Conservation (phyloP, 169 alveolate species). For the Theileria equi region DNA sequence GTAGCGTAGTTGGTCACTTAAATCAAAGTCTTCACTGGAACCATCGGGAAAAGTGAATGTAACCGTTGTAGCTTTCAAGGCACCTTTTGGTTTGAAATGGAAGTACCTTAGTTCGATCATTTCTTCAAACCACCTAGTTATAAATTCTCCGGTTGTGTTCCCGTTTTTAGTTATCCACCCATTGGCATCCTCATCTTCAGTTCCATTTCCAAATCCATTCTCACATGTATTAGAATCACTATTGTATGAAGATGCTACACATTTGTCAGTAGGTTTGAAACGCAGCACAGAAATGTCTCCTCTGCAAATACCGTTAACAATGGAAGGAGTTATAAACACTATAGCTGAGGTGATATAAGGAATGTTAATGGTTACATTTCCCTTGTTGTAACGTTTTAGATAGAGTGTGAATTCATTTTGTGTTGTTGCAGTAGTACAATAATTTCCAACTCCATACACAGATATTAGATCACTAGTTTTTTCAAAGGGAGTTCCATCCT, state of each 20-base stretch:
- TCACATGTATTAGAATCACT: conserved; percentile 17
- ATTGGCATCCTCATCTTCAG: conserved; percentile 1
- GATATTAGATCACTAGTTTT: conserved; percentile 35
- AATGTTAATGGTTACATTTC: conserved; percentile 34
- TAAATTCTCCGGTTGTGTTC: conserved; percentile 10
- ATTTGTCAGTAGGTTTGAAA: conserved; percentile 31
- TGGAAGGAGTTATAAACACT: conserved; percentile 46
- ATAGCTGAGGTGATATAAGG: conserved; percentile 47
- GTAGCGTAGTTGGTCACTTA: conserved; percentile 42
- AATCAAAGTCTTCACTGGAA: conserved; percentile 33
- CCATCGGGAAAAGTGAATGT: conserved; percentile 53
- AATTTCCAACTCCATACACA: conserved; percentile 33
- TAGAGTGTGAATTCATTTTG: conserved; percentile 42
- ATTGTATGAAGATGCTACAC: conserved; percentile 53
- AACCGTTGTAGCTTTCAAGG: conserved; percentile 27
- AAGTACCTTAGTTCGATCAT: conserved; percentile 50
- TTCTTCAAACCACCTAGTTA: conserved; percentile 30
- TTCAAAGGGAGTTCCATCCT: conserved; percentile 37
- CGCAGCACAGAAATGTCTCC: conserved; percentile 47
- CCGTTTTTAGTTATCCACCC: conserved; percentile 41
- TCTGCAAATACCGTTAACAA: conserved; percentile 35
- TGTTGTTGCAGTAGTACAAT: conserved; percentile 39
- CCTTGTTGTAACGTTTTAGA: conserved; percentile 26
- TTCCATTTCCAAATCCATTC: conserved; percentile 49
- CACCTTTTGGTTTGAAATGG: conserved; percentile 41